Evolutionary conservation across 2,329 filamentous ascomycete species (phyloP).

Genomic region (Proliferodiscus dingleyae): DNA sequence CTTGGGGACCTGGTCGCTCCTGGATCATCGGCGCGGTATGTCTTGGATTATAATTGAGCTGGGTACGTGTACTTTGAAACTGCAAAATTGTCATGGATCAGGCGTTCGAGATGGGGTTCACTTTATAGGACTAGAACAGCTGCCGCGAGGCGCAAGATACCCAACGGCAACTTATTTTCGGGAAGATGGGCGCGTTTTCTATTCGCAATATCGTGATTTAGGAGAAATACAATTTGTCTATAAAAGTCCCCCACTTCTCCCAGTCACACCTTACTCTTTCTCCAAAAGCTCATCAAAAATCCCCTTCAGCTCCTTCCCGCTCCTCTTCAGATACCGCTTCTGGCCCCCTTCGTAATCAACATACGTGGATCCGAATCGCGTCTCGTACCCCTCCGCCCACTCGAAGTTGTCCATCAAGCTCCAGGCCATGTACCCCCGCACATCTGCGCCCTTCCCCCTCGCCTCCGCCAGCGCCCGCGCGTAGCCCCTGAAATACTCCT

Average conservation of each 20-base stretch:
- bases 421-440: slow-evolving; percentile 80
- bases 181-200: too few species aligned
- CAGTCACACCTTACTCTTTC: too few species aligned
- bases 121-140: not conserved
- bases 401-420: slow-evolving; percentile 65
- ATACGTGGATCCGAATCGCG: slow-evolving; percentile 76
- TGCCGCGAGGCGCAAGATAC: not conserved
- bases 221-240: too few species aligned
- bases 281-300: too few species aligned
- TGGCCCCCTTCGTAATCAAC: slow-evolving; percentile 79
- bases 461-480: slow-evolving; percentile 73
- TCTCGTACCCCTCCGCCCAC: slow-evolving; percentile 78
- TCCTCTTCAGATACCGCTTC: slow-evolving; percentile 80
- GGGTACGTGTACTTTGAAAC: too few species aligned
- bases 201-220: too few species aligned
- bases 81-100: too few species aligned
- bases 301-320: slow-evolving; percentile 65
- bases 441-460: slow-evolving; percentile 69
- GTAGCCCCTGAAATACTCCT: slow-evolving; percentile 74
- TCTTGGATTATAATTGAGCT: not conserved
- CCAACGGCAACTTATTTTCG: not conserved
- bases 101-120: too few species aligned
- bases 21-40: not conserved
- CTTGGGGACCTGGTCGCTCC: slow-evolving; percentile 9
- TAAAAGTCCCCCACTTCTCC: too few species aligned